A percentile compares a stretch with the other conserved stretches of the same genome.
Conservation (phyloP, 306 rosid genomes). For the Astragalus glycyphyllos region DNA sequence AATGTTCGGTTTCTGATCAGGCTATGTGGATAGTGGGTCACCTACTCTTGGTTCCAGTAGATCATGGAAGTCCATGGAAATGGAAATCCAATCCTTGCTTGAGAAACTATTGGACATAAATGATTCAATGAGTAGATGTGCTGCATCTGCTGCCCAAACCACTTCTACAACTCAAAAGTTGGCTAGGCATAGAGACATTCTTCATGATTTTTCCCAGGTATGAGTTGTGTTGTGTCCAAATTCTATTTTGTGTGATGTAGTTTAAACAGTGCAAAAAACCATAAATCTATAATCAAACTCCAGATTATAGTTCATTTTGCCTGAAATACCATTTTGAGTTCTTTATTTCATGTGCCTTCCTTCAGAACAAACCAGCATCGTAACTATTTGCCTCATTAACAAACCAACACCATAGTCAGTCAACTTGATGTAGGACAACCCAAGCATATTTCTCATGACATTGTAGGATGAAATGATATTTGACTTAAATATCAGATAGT, state of each 20-base stretch:
- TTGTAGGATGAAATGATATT: not conserved
- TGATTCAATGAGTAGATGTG: conserved; percentile 99
- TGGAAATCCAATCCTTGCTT: conserved; percentile 93
- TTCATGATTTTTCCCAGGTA: conserved; percentile 94
- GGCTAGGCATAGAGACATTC: conserved; percentile 96
- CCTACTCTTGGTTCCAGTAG: conserved; percentile 89
- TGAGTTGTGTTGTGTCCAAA: not conserved
- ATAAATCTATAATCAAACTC: too few species aligned
- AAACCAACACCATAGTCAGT: not conserved
- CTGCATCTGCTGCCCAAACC: conserved; percentile 91
- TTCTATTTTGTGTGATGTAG: not conserved
- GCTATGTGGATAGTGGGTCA: conserved; percentile 81
- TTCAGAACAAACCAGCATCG: not conserved
- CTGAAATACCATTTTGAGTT: not conserved
- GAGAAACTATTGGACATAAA: conserved; percentile 94
- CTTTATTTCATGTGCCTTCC: not conserved
- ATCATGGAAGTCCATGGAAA: conserved; percentile 99
- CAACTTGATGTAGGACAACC: not conserved
- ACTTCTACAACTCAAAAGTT: conserved; percentile 92
- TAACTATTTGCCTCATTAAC: not conserved
- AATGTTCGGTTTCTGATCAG: conserved; percentile 50
- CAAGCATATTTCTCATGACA: not conserved
- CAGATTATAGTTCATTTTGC: too few species aligned
- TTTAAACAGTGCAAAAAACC: not conserved
- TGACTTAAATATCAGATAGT: not conserved